A percentile compares a stretch with the other conserved stretches of the same genome.
Conservation (phyloP, 192 early-diverging fungal genomes). For the Pilobolus umbonatus region DNA sequence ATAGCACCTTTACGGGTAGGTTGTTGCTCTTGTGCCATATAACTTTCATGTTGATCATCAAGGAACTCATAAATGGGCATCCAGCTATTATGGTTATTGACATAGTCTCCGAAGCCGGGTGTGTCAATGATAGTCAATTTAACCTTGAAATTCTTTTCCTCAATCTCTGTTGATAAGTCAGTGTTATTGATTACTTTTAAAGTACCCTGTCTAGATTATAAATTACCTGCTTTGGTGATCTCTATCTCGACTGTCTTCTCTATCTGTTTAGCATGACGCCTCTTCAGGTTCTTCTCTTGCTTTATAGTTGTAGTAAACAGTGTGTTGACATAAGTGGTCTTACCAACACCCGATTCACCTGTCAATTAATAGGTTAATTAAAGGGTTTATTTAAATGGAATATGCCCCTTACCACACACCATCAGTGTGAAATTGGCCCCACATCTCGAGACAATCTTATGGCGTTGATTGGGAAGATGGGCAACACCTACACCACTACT, state of each 20-base stretch:
- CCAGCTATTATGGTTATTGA: slow-evolving; percentile 96
- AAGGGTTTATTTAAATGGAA: background rate
- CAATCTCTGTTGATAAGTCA: slow-evolving; percentile 65
- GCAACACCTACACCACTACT: slow-evolving; percentile 73
- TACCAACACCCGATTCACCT: slow-evolving; percentile 93
- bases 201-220: background rate
- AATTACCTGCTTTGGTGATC: slow-evolving; percentile 88
- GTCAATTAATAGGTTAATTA: slow-evolving; percentile 9
- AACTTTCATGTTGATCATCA: slow-evolving; percentile 90
- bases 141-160: slow-evolving; percentile 91
- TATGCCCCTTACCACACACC: slow-evolving; percentile 80
- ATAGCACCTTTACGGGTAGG: slow-evolving; percentile 80
- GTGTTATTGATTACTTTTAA: background rate
- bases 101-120: slow-evolving; percentile 95
- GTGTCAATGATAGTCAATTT: slow-evolving; percentile 94
- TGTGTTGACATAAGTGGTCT: slow-evolving; percentile 99
- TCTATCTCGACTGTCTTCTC: slow-evolving; percentile 97
- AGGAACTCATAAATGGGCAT: slow-evolving; percentile 93
- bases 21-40: slow-evolving; percentile 85
- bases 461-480: slow-evolving; percentile 90
- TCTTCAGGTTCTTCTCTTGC: slow-evolving; percentile 20
- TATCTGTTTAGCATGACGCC: slow-evolving; percentile 84
- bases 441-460: slow-evolving; percentile 84
- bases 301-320: slow-evolving; percentile 76
- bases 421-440: slow-evolving; percentile 95